Base-by-base conservation (phyloP, 306 rosid genomes). In the Pterocarpus santalinus region DNA sequence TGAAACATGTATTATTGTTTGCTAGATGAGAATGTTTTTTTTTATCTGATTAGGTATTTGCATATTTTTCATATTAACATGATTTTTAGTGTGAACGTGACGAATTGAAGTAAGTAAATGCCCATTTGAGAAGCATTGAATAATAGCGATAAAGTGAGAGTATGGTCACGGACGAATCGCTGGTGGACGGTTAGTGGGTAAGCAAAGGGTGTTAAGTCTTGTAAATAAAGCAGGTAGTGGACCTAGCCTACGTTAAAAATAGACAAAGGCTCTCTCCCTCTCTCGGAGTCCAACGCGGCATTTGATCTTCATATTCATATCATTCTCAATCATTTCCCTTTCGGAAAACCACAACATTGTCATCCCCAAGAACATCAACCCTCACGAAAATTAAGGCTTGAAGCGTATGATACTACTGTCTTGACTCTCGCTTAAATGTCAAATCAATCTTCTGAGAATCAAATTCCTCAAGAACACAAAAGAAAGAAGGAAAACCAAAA, bases 241-340 rank as follows among this genome's bases (percentile, higher is more conserved):
- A 63, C 68, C 68, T 5, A 43, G 1, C 72, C 28, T 22, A 22
- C 28, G 28, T 22, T 22, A 22, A 22, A 22, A 22, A 22, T 22
- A 22, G 28, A 22, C 28, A 22, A 22, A 22, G 28, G 8, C 56
- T 11, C n/a, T 1, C 39, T 47, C 56, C 49, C 13, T 49, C 17
- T 16, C 2, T 35, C 44, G 4, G 14, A 53, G 7, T 67, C 72
- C 82, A 75, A 75, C 64, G 70, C 51, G 36, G 36, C 57, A 16
- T 41, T 74, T 43, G 28, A 41, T 74, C 28, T 22, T 22, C 28
- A 22, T 22, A 22, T 38, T 66, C 9, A 3, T n/a, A 47, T 73
- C 81, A 66, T 73, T 58, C 43, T 68, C 84, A 67, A 79, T 84
- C 44, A 83, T 73, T 58, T 83, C 55, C 4, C 9, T 52, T 36